phyloP scores from a whole-genome alignment of 306 rosid genomes.

The Vigna mungo region DNA sequence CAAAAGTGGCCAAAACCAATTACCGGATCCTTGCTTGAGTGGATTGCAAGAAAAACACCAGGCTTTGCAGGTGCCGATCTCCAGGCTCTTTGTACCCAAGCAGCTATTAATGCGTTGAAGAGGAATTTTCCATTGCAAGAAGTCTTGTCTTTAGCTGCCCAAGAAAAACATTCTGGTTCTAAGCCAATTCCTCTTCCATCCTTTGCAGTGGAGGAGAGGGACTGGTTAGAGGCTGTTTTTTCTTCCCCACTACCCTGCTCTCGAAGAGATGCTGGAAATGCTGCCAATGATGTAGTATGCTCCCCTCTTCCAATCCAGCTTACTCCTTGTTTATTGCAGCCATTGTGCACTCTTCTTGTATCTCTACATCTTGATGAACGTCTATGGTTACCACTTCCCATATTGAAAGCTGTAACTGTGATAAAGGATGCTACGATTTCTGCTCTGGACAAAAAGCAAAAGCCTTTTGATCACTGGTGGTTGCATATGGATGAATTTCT shows the following conservation, averaged over 20 bases:
- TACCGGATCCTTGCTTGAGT: constrained; percentile 77
- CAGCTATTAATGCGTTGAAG: constrained; percentile 87
- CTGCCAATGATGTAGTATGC: constrained; percentile 84
- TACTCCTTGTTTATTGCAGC: constrained; percentile 76
- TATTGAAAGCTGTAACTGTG: constrained; percentile 66
- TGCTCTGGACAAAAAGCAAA: constrained; percentile 65
- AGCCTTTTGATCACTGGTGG: constrained; percentile 83
- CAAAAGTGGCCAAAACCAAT: constrained; percentile 91
- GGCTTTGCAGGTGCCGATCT: constrained; percentile 99
- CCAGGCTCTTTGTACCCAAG: constrained; percentile 99
- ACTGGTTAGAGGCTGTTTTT: constrained; percentile 90
- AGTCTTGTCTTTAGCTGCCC: constrained; percentile 80
- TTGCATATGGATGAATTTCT: constrained; percentile 70
- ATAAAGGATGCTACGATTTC: constrained; percentile 72
- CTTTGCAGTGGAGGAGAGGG: constrained; percentile 93
- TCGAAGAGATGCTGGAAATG: constrained; percentile 91
- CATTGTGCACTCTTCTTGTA: constrained; percentile 78
- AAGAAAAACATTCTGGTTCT: constrained; percentile 54
- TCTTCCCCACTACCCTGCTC: constrained; percentile 90
- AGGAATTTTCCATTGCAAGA: constrained; percentile 94
- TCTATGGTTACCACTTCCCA: constrained; percentile 70
- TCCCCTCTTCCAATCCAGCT: constrained; percentile 89
- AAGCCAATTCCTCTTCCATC: constrained; percentile 77
- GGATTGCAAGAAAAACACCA: constrained; percentile 83
- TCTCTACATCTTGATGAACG: constrained; percentile 85